Evolutionary conservation across 1,139 yeast genomes (phyloP).

Genomic region (Hanseniaspora gamundiae): DNA sequence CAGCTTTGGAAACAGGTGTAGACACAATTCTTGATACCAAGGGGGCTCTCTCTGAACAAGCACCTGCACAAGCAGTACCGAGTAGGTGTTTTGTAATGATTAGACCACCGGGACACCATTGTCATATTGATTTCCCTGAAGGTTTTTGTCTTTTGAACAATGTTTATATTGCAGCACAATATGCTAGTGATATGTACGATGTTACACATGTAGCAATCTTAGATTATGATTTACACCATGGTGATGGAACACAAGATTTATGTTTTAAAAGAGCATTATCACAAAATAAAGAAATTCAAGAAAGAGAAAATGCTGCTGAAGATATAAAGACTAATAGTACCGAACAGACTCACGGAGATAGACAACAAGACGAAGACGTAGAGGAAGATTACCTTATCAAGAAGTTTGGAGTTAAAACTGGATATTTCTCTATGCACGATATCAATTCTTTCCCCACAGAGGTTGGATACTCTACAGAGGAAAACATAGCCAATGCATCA

Average conservation of each 20-base stretch:
- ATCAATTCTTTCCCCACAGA: slow-evolving; percentile 83
- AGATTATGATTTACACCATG: slow-evolving; percentile 81
- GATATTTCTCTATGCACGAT: slow-evolving; percentile 77
- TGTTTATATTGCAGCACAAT: slow-evolving; percentile 73
- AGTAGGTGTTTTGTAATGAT: slow-evolving; percentile 57
- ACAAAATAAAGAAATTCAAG: slow-evolving; percentile 29
- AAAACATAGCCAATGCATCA: slow-evolving; percentile 63
- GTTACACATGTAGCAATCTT: slow-evolving; percentile 74
- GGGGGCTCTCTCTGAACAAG: background rate
- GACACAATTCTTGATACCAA: slow-evolving; percentile 38
- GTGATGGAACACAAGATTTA: slow-evolving; percentile 86
- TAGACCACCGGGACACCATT: slow-evolving; percentile 85
- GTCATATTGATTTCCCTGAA: slow-evolving; percentile 73
- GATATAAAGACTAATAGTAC: slow-evolving; percentile 25
- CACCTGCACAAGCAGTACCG: slow-evolving; percentile 19
- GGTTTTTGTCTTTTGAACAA: slow-evolving; percentile 82
- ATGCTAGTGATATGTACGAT: slow-evolving; percentile 51
- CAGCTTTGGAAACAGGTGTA: slow-evolving; percentile 64
- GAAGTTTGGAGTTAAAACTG: slow-evolving; percentile 50
- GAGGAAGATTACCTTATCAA: slow-evolving; percentile 31
- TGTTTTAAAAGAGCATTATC: slow-evolving; percentile 59
- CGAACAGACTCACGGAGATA: slow-evolving; percentile 25
- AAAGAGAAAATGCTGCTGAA: slow-evolving; percentile 28
- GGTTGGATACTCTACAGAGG: slow-evolving; percentile 61
- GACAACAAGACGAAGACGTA: slow-evolving; percentile 31